phyloP scores from a whole-genome alignment of 2,329 filamentous ascomycete genomes.

The Xylariaceae sp. region DNA sequence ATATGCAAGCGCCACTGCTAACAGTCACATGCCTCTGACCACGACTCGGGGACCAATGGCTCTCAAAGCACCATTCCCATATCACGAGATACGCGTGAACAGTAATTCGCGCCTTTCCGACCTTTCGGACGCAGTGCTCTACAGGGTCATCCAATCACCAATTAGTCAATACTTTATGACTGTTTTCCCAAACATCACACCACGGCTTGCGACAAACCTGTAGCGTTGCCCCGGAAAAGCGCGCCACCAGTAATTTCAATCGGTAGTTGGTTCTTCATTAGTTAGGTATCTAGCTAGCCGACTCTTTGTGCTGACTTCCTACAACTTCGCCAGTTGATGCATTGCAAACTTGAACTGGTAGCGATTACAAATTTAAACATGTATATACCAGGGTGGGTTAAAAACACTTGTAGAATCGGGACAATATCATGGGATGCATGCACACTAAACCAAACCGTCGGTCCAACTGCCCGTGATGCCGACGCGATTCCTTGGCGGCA shows the following conservation, averaged over 20 bases:
- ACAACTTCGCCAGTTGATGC: background rate
- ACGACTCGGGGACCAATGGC: slow-evolving; percentile 28
- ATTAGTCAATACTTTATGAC: slow-evolving; percentile 5
- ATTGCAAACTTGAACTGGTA: too few relatives aligned
- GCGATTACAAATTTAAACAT: background rate
- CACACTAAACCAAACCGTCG: too few relatives aligned
- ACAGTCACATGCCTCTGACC: slow-evolving; percentile 28
- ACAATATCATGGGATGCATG: slow-evolving; percentile 3
- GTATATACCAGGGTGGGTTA: background rate
- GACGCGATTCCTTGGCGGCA: slow-evolving; percentile 1
- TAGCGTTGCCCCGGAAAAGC: background rate
- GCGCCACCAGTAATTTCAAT: slow-evolving; percentile 13
- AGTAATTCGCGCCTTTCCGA: slow-evolving; percentile 23
- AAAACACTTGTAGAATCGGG: background rate
- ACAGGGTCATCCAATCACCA: slow-evolving; percentile 7
- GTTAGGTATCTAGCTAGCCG: background rate
- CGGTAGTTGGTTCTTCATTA: background rate
- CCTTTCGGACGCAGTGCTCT: slow-evolving; percentile 6
- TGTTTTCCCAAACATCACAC: background rate
- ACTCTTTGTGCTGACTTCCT: background rate
- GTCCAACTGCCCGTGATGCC: background rate
- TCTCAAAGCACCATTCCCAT: slow-evolving; percentile 12
- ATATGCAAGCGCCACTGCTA: slow-evolving; percentile 27
- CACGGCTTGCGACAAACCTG: slow-evolving; percentile 2
- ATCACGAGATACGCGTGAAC: slow-evolving; percentile 23